Conservation (phyloP, 768 basidiomycete genomes). For the Cyathus striatus region DNA sequence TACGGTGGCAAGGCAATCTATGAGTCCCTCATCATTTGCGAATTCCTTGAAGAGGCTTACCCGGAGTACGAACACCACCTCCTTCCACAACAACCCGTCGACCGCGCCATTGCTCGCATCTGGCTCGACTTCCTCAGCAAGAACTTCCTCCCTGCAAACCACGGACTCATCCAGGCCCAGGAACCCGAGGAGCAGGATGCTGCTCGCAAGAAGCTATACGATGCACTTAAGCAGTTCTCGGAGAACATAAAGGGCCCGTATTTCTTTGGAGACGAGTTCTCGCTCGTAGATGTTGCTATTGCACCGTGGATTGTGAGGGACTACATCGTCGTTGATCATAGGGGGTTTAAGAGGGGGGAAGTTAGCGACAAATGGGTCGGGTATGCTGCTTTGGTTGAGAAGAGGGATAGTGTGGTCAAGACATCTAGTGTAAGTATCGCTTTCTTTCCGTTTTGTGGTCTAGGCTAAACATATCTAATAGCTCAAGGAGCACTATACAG, state of each 20-base stretch:
- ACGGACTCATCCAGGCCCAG: slow-evolving; percentile 43
- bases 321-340: slow-evolving; percentile 41
- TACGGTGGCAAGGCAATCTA: slow-evolving; percentile 56
- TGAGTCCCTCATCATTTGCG: slow-evolving; percentile 59
- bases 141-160: slow-evolving; percentile 44
- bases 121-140: slow-evolving; percentile 56
- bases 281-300: slow-evolving; percentile 46
- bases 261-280: slow-evolving; percentile 51
- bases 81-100: slow-evolving; percentile 47
- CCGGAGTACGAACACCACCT: slow-evolving; percentile 36
- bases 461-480: background rate
- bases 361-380: slow-evolving; percentile 38
- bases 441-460: background rate
- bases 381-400: slow-evolving; percentile 37
- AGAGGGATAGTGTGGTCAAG: slow-evolving; percentile 38
- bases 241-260: slow-evolving; percentile 40
- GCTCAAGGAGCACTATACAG: background rate
- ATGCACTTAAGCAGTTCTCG: slow-evolving; percentile 23
- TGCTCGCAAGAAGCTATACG: slow-evolving; percentile 21
- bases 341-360: slow-evolving; percentile 38
- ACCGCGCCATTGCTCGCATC: slow-evolving; percentile 47
- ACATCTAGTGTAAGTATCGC: slow-evolving; percentile 33
- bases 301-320: slow-evolving; percentile 52
- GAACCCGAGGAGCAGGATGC: slow-evolving; percentile 18
- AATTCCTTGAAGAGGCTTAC: slow-evolving; percentile 64